These are phyloP conservation scores for Haplosporangium gracile DNA, from an alignment of 192 early-diverging fungal species.

Conservation along the genomic window DNA sequence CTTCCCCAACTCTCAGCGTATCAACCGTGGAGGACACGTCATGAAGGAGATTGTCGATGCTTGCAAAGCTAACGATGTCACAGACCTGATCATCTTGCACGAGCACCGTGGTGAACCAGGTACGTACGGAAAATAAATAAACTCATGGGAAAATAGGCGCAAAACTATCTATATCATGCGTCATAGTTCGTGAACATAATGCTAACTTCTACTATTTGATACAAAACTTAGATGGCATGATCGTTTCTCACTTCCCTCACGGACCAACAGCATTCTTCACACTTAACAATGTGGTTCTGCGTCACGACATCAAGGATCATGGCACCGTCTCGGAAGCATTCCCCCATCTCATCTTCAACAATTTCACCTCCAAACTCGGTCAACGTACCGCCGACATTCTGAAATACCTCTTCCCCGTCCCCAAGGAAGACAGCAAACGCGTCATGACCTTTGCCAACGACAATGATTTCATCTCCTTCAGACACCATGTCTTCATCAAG, in stretches of 20 bases:
- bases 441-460: conserved; percentile 99
- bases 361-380: conserved; percentile 92
- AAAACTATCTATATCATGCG: no score
- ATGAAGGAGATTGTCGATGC: conserved; percentile 97
- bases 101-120: conserved; percentile 95
- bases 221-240: conserved; percentile 82
- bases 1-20: conserved; percentile 96
- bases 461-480: conserved; percentile 96
- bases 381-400: conserved; percentile 80
- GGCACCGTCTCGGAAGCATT: conserved; percentile 98
- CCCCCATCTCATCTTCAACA: conserved; percentile 97
- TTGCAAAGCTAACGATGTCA: conserved; percentile 93
- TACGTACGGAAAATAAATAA: conserved; percentile 32
- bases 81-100: conserved; percentile 95
- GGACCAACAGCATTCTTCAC: conserved; percentile 99
- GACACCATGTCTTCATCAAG: conserved; percentile 97
- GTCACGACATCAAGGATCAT: conserved; percentile 97
- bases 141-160: background rate
- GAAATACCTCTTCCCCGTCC: conserved; percentile 97
- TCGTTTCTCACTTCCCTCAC: conserved; percentile 96
- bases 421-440: conserved; percentile 95
- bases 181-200: background rate
- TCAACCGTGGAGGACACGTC: conserved; percentile 97
- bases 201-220: background rate
- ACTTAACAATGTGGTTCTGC: conserved; percentile 96